A percentile compares a stretch with the other conserved stretches of the same genome.
Evolutionary conservation across 768 basidiomycete species (phyloP).

Genomic region (Lentinula guzmanii): DNA sequence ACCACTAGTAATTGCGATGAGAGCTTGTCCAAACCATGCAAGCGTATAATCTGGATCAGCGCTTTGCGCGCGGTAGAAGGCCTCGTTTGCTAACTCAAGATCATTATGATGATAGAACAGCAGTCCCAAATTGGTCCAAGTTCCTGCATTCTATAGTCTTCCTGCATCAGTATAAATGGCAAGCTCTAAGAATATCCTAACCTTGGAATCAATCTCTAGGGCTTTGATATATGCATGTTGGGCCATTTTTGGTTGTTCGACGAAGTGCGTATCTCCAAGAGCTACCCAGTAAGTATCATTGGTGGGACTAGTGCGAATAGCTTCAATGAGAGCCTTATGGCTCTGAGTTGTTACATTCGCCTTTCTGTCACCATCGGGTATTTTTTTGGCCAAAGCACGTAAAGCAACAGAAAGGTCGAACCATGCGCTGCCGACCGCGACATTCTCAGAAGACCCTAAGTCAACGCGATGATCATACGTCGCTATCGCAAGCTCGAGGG

Average conservation of each 20-base stretch:
- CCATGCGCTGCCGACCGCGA: constrained; percentile 51
- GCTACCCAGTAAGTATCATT: constrained; percentile 80
- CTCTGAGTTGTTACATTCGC: constrained; percentile 34
- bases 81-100: constrained; percentile 76
- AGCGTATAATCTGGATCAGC: constrained; percentile 85
- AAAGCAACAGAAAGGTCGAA: constrained; percentile 70
- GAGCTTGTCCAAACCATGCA: constrained; percentile 88
- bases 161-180: neutral
- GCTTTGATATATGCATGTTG: constrained; percentile 93
- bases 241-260: constrained; percentile 60
- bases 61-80: constrained; percentile 82
- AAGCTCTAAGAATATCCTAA: constrained; percentile 22
- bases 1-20: constrained; percentile 57
- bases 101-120: constrained; percentile 80
- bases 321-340: constrained; percentile 55
- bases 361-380: constrained; percentile 21
- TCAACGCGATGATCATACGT: constrained; percentile 59
- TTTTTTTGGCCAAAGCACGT: constrained; percentile 36
- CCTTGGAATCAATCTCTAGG: constrained; percentile 82
- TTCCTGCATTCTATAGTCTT: constrained; percentile 48
- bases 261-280: constrained; percentile 68
- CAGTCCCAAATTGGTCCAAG: constrained; percentile 87
- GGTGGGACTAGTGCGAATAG: constrained; percentile 64
- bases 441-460: constrained; percentile 47
- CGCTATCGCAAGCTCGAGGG: constrained; percentile 47